Conservation (phyloP, 106 monocot species). For the Allium fistulosum region DNA sequence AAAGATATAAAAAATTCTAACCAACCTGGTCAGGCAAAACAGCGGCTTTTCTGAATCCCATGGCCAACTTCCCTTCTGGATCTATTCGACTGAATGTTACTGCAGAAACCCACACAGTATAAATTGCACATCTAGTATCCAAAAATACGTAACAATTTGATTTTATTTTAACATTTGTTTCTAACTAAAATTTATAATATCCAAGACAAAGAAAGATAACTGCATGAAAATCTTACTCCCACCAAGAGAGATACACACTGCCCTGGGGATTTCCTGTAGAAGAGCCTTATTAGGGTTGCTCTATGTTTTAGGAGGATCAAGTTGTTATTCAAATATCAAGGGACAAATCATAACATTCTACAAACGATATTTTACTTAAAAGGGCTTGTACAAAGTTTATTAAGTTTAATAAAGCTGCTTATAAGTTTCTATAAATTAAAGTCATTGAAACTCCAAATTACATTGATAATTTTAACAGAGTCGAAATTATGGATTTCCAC, state of each 20-base stretch:
- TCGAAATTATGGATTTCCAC: too few species aligned
- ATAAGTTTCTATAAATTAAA: too few species aligned
- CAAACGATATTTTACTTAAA: too few species aligned
- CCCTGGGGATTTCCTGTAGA: not conserved
- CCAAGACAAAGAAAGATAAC: slow-evolving; percentile 1
- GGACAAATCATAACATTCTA: too few species aligned
- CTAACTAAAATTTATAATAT: not conserved
- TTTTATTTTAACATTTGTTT: not conserved
- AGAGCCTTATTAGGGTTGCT: not conserved
- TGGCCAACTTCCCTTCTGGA: slow-evolving; percentile 90
- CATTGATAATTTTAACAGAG: too few species aligned
- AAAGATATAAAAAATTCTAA: not conserved
- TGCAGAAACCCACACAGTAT: slow-evolving; percentile 24
- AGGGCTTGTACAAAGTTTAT: too few species aligned
- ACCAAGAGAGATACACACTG: too few species aligned
- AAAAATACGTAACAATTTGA: not conserved
- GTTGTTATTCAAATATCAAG: too few species aligned
- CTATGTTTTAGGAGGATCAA: not conserved
- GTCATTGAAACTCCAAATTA: too few species aligned
- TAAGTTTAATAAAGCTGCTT: too few species aligned
- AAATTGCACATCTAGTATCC: slow-evolving; percentile 4
- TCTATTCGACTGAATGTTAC: slow-evolving; percentile 98
- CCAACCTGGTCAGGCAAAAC: slow-evolving; percentile 55
- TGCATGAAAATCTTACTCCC: not conserved
- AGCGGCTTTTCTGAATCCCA: slow-evolving; percentile 90